These are phyloP conservation scores for Russula vinacea DNA, from an alignment of 768 basidiomycete species.

Conservation along the genomic window DNA sequence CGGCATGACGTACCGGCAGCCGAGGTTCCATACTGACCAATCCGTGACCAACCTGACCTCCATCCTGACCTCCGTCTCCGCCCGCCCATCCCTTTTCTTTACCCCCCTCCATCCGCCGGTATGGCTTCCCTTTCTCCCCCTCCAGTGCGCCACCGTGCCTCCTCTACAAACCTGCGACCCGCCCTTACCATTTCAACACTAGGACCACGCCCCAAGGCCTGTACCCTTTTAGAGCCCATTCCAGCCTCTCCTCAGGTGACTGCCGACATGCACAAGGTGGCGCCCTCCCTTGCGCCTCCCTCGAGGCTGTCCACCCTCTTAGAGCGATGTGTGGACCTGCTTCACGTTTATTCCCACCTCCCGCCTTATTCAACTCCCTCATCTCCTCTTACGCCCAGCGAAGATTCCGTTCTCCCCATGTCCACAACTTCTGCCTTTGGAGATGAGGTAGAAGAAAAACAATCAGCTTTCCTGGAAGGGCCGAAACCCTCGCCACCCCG, in stretches of 20 bases:
- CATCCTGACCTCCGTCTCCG: not conserved
- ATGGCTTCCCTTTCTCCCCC: slow-evolving; percentile 40
- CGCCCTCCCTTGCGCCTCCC: slow-evolving; percentile 23
- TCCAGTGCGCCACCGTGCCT: slow-evolving; percentile 52
- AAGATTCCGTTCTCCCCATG: slow-evolving; percentile 29
- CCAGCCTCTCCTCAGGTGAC: slow-evolving; percentile 31
- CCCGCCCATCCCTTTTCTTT: not conserved
- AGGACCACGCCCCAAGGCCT: slow-evolving; percentile 43
- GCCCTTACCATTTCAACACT: slow-evolving; percentile 51
- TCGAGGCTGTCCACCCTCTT: slow-evolving; percentile 29
- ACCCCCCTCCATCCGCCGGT: not conserved
- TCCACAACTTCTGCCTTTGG: slow-evolving; percentile 2
- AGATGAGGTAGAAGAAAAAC: slow-evolving; percentile 22
- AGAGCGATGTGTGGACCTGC: slow-evolving; percentile 19
- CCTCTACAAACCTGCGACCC: slow-evolving; percentile 56
- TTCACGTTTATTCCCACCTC: slow-evolving; percentile 20
- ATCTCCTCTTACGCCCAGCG: slow-evolving; percentile 46
- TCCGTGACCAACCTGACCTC: not conserved
- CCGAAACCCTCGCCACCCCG: slow-evolving; percentile 11
- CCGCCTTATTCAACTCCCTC: slow-evolving; percentile 22
- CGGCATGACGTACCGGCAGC: not conserved
- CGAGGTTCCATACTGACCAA: not conserved
- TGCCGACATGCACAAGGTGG: slow-evolving; percentile 24
- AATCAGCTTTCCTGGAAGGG: not conserved
- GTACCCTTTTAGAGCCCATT: slow-evolving; percentile 33